These are phyloP conservation scores for Phytomonas sp. DNA, from an alignment of 208 protist genomes.

Conservation along the genomic window DNA sequence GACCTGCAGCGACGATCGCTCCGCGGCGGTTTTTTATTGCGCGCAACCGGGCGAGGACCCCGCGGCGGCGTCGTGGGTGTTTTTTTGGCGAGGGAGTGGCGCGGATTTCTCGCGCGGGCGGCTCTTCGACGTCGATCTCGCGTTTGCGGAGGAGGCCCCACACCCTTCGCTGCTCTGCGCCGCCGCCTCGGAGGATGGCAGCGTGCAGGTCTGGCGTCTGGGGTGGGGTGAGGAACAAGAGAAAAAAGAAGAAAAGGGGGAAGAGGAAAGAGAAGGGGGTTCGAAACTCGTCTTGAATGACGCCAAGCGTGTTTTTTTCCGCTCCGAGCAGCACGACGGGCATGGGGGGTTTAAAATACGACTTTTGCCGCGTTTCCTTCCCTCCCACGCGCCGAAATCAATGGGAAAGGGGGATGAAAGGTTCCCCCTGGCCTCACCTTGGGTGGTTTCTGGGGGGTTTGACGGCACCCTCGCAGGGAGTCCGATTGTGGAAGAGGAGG, in stretches of 20 bases:
- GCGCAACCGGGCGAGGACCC: not conserved
- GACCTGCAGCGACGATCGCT: slow-evolving; percentile 75
- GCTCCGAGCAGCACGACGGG: slow-evolving; percentile 38
- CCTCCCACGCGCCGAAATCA: too few species aligned
- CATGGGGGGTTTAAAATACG: slow-evolving; percentile 52
- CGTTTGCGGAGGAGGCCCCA: not conserved
- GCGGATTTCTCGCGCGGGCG: slow-evolving; percentile 34
- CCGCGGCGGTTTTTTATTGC: slow-evolving; percentile 33
- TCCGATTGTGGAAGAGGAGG: too few species aligned
- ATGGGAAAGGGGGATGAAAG: too few species aligned
- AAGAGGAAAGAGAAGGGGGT: not conserved
- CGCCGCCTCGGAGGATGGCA: slow-evolving; percentile 51
- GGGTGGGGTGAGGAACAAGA: not conserved
- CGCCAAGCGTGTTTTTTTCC: slow-evolving; percentile 8
- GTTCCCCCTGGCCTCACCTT: too few species aligned
- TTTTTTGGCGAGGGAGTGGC: slow-evolving; percentile 31
- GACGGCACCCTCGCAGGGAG: slow-evolving; percentile 45
- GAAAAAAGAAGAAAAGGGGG: not conserved
- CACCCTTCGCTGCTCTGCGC: slow-evolving; percentile 26
- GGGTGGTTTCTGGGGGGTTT: slow-evolving; percentile 42
- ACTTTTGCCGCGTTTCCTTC: too few species aligned
- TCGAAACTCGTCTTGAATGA: not conserved
- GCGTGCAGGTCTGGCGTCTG: slow-evolving; percentile 21
- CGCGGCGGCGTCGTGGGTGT: slow-evolving; percentile 14
- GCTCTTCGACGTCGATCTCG: slow-evolving; percentile 56